Evolutionary conservation across 805 yeast genomes (phyloP).

Genomic region (Yarrowia sp.): DNA sequence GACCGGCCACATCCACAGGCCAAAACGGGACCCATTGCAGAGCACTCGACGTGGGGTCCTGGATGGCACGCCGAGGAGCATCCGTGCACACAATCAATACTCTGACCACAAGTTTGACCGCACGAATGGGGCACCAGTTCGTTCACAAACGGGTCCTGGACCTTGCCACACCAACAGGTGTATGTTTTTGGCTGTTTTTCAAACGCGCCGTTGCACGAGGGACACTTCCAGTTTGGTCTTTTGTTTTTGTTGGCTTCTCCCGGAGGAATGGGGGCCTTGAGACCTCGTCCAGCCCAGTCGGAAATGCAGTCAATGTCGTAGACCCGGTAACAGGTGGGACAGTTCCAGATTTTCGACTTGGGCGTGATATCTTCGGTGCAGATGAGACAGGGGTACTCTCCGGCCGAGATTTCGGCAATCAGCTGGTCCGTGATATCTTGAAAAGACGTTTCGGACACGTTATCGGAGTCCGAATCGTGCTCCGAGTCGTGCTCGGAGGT

Average conservation of each 20-base stretch:
- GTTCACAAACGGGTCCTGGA: conserved; percentile 52
- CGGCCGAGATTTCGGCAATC: conserved; percentile 53
- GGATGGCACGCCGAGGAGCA: conserved; percentile 81
- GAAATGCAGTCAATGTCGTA: conserved; percentile 81
- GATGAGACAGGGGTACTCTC: conserved; percentile 77
- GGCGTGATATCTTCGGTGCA: conserved; percentile 80
- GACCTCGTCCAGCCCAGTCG: conserved; percentile 79
- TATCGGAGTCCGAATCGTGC: not conserved
- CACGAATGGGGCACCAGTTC: conserved; percentile 77
- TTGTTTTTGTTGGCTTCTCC: conserved; percentile 1
- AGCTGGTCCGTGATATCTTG: conserved; percentile 19
- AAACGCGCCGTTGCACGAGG: conserved; percentile 61
- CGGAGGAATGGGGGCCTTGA: conserved; percentile 15
- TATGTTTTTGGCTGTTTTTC: conserved; percentile 51
- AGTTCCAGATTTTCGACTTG: conserved; percentile 70
- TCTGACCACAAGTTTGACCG: conserved; percentile 73
- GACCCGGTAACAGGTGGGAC: conserved; percentile 71
- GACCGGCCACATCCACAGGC: conserved; percentile 72
- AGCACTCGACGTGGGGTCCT: conserved; percentile 80
- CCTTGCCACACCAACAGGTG: conserved; percentile 88
- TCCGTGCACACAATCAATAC: conserved; percentile 59
- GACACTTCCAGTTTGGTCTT: conserved; percentile 75
- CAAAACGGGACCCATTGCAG: conserved; percentile 69
- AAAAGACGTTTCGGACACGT: not conserved
- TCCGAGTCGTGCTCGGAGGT: not conserved